These are phyloP conservation scores for Sphagnum magellanicum DNA, from an alignment of 228 moss, liverwort and hornwort species.

Conservation along the genomic window DNA sequence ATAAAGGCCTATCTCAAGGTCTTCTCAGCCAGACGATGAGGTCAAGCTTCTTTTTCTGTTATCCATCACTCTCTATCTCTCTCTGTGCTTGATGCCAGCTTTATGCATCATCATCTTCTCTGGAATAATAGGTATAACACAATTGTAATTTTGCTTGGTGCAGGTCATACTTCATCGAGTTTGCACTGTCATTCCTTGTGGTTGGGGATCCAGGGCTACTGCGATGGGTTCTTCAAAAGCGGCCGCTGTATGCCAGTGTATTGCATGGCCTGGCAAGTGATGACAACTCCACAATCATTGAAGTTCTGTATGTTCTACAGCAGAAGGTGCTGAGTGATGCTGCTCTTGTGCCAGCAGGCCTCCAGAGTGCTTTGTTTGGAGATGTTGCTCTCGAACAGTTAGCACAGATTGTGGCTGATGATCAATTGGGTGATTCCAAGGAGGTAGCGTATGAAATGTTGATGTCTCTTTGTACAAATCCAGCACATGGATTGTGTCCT, in stretches of 20 bases:
- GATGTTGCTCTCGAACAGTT: constrained; percentile 94
- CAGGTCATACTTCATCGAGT: constrained; percentile 78
- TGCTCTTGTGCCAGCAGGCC: constrained; percentile 79
- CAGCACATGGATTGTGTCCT: constrained; percentile 90
- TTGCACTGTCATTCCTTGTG: constrained; percentile 80
- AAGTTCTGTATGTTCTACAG: constrained; percentile 63
- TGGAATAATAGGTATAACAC: too few species aligned
- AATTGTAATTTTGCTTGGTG: neutral
- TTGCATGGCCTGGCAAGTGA: constrained; percentile 86
- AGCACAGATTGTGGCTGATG: constrained; percentile 75
- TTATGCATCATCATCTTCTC: too few species aligned
- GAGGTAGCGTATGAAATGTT: constrained; percentile 76
- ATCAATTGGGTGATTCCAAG: constrained; percentile 47
- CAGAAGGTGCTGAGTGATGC: constrained; percentile 78
- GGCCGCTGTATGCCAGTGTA: constrained; percentile 87
- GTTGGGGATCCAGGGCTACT: constrained; percentile 84
- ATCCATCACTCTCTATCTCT: too few species aligned
- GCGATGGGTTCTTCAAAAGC: constrained; percentile 94
- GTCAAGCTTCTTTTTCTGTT: constrained; percentile 9
- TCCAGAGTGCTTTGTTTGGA: constrained; percentile 89
- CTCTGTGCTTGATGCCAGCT: too few species aligned
- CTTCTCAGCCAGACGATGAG: constrained; percentile 66
- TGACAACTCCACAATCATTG: constrained; percentile 52
- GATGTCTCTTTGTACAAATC: constrained; percentile 76
- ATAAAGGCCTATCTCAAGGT: constrained; percentile 20